Percentiles rank a stretch among this genome's conserved stretches.
phyloP scores from a whole-genome alignment of 2,329 filamentous ascomycete genomes.

The Alternaria alternata region DNA sequence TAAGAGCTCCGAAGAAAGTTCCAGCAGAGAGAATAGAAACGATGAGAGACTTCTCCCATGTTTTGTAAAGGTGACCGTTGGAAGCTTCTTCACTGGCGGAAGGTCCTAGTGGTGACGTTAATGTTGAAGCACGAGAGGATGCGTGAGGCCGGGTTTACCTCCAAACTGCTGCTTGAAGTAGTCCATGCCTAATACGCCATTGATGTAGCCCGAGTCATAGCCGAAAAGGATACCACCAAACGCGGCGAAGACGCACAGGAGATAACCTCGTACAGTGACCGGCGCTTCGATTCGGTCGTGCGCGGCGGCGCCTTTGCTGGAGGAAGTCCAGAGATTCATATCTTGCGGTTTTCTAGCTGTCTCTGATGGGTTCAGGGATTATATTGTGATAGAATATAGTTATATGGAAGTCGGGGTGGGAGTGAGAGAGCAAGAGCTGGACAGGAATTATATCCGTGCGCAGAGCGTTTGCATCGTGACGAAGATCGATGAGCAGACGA shows the following conservation, averaged over 20 bases:
- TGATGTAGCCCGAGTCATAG: constrained; percentile 80
- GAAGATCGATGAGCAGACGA: constrained; percentile 3
- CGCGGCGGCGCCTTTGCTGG: constrained; percentile 46
- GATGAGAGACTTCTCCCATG: constrained; percentile 71
- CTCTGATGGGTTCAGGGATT: neutral
- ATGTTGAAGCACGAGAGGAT: neutral
- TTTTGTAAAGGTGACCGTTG: constrained; percentile 44
- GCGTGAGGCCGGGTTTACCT: constrained; percentile 45
- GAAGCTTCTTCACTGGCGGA: constrained; percentile 62
- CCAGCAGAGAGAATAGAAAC: constrained; percentile 85
- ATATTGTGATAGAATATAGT: neutral
- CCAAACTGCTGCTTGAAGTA: constrained; percentile 49
- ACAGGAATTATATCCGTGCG: constrained; percentile 9
- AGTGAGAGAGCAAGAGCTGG: neutral
- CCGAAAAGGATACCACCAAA: constrained; percentile 75
- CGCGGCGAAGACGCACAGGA: constrained; percentile 58
- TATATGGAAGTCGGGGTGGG: neutral
- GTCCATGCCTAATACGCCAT: constrained; percentile 64
- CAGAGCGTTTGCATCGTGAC: constrained; percentile 3
- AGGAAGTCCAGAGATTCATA: constrained; percentile 38
- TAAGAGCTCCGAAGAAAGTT: constrained; percentile 77
- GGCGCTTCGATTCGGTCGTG: constrained; percentile 62
- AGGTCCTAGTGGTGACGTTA: constrained; percentile 58
- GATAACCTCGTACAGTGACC: constrained; percentile 56
- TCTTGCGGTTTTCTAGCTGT: constrained; percentile 14